A percentile compares a stretch with the other conserved stretches of the same genome.
Evolutionary conservation across 768 basidiomycete genomes (phyloP).

Genomic region (Phaeotremella fagi): DNA sequence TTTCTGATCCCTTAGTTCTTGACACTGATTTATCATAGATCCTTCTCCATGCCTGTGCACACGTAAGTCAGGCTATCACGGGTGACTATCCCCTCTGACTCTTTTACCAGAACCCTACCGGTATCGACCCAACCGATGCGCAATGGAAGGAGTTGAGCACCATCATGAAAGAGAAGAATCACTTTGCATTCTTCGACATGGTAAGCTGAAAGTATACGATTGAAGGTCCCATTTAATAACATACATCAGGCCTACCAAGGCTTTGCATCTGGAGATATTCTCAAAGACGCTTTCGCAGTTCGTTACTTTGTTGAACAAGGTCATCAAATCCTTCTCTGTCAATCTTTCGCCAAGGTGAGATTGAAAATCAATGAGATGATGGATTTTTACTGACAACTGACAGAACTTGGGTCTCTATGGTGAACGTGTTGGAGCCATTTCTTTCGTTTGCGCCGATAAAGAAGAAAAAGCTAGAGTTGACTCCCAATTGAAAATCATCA

Average conservation of each 20-base stretch:
- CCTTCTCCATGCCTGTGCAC: constrained; percentile 92
- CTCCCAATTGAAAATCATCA: constrained; percentile 88
- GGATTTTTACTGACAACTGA: neutral
- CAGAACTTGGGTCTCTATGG: constrained; percentile 96
- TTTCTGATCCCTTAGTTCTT: neutral
- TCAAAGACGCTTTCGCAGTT: constrained; percentile 86
- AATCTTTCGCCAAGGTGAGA: constrained; percentile 82
- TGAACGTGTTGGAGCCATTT: constrained; percentile 94
- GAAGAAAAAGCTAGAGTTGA: constrained; percentile 77
- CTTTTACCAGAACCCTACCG: constrained; percentile 75
- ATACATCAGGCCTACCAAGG: constrained; percentile 85
- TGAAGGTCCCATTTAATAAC: neutral
- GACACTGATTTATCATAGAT: constrained; percentile 47
- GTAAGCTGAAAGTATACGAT: constrained; percentile 13
- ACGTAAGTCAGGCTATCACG: neutral
- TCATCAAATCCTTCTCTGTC: constrained; percentile 88
- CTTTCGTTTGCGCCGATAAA: constrained; percentile 59
- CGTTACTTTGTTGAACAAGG: constrained; percentile 88
- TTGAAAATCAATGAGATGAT: neutral
- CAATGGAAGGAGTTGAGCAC: constrained; percentile 91
- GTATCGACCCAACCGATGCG: constrained; percentile 85
- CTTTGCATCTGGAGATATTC: constrained; percentile 88
- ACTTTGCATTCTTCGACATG: constrained; percentile 99
- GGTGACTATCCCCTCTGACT: neutral
- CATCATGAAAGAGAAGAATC: constrained; percentile 71